Percentiles rank a stretch among this genome's conserved stretches.
These are phyloP conservation scores for Penicillium sp. DNA, from an alignment of 2,329 filamentous ascomycete species.

Conservation along the genomic window DNA sequence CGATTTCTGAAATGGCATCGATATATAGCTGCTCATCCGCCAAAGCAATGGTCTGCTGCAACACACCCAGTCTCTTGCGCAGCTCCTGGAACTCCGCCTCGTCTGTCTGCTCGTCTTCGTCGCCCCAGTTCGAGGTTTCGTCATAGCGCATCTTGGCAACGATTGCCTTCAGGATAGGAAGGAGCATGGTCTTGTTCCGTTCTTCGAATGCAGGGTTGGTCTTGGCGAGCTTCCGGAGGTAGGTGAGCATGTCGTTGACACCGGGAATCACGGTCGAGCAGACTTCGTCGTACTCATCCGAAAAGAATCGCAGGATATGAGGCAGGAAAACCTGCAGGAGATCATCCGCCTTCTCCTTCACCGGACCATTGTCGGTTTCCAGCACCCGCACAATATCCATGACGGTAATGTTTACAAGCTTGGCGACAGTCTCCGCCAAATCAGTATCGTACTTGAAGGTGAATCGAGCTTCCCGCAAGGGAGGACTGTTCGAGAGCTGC, in stretches of 20 bases:
- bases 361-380: constrained; percentile 59
- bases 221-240: constrained; percentile 74
- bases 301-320: constrained; percentile 86
- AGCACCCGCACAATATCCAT: constrained; percentile 82
- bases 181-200: constrained; percentile 75
- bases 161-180: constrained; percentile 84
- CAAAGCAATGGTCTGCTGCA: constrained; percentile 87
- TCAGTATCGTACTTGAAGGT: constrained; percentile 91
- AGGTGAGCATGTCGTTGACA: constrained; percentile 84
- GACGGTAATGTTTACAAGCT: constrained; percentile 85
- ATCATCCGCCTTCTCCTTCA: constrained; percentile 69
- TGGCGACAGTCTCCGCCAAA: constrained; percentile 88
- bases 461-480: constrained; percentile 69
- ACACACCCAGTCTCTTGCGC: constrained; percentile 77
- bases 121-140: constrained; percentile 86
- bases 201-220: constrained; percentile 59
- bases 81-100: constrained; percentile 97
- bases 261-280: constrained; percentile 93
- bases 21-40: constrained; percentile 87
- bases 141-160: constrained; percentile 97
- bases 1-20: constrained; percentile 77
- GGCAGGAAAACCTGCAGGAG: constrained; percentile 75
- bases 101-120: constrained; percentile 90
- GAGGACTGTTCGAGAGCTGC: constrained; percentile 77
- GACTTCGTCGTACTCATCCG: constrained; percentile 96